Base-by-base conservation (phyloP, 2,329 filamentous ascomycete genomes). In the Fusarium napiforme region DNA sequence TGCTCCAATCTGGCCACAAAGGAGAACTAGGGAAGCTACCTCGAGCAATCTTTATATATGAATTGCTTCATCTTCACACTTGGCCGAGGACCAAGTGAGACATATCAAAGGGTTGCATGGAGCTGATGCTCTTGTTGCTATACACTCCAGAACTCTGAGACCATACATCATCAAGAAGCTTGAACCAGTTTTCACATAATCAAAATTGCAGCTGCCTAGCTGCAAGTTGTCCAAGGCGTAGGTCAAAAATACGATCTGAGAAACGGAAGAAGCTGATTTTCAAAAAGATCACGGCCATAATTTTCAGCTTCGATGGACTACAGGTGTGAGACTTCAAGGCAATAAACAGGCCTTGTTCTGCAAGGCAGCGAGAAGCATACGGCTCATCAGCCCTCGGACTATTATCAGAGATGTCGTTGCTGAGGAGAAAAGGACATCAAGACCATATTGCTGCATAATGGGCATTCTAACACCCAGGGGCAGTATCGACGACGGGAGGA, bases 401-500 rank as follows among this genome's bases (percentile, higher is more conserved):
- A 4, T 30, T 11, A 4, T 19, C 12, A 21, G 9, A 23, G 28
- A 12, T 3, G 3, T 3, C 21, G 21, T 34, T 50, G 21, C 4
- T 23, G 8, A 14, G 7, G 2, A 14, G 6, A 30, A 21, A 23
- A 32, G 15, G 15, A 4, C 2, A n/a, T 49, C 2, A 16, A 18
- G 28, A 7, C 15, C 28, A 32, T 14, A 47, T 16, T 32, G 3
- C 21, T 32, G 21, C 9, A 32, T 0, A 14, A 32, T 9, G 15
- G 46, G 7, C 6, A 7, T 14, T 23, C 1, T 5, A 2, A 3
- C 15, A 12, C 6, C 47, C 3, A 23, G 4, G 1, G 9, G 10
- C n/a, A 34, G 15, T 50, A 14, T 7, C 1, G 18, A 2, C 21
- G 14, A 23, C 8, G 1, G 47, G 16, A 23, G 5, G 21, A 15